Evolutionary conservation across 108 stramenopile genomes (phyloP).

Genomic region (Nitzschia inconspicua): DNA sequence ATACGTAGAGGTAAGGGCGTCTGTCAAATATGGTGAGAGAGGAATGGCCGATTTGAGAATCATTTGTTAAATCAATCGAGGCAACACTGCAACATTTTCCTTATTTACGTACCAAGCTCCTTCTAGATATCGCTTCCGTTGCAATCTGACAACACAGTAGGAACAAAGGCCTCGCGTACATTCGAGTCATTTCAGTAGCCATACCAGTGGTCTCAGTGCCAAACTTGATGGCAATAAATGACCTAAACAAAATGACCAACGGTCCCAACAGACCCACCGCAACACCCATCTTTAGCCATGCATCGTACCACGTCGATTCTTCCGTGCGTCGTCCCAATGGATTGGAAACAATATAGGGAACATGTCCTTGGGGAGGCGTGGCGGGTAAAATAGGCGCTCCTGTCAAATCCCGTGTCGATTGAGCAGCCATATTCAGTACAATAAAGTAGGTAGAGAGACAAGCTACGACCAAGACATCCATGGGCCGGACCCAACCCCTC

Average conservation of each 20-base stretch:
- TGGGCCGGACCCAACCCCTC: conserved; percentile 41
- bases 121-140: conserved; percentile 41
- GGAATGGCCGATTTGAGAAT: not conserved
- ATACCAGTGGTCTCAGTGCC: too few species aligned
- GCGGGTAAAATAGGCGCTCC: conserved; percentile 48
- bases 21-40: conserved; percentile 8
- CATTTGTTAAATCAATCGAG: not conserved
- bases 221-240: not conserved
- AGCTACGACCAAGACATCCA: conserved; percentile 25
- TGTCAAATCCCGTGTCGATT: conserved; percentile 6
- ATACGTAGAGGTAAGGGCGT: conserved; percentile 66
- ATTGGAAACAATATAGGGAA: conserved; percentile 58
- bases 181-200: conserved; percentile 12
- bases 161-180: conserved; percentile 47
- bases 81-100: not conserved
- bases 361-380: conserved; percentile 67
- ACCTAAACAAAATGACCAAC: conserved; percentile 14
- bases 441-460: conserved; percentile 34
- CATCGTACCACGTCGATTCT: conserved; percentile 36
- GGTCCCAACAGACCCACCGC: conserved; percentile 51
- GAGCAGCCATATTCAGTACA: conserved; percentile 31
- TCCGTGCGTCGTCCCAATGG: conserved; percentile 46
- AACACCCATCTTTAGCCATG: conserved; percentile 58
- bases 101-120: conserved; percentile 11
- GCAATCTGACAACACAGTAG: conserved; percentile 63